Evolutionary conservation across 805 yeast genomes (phyloP).

Genomic region (Maudiozyma saulgeensis): DNA sequence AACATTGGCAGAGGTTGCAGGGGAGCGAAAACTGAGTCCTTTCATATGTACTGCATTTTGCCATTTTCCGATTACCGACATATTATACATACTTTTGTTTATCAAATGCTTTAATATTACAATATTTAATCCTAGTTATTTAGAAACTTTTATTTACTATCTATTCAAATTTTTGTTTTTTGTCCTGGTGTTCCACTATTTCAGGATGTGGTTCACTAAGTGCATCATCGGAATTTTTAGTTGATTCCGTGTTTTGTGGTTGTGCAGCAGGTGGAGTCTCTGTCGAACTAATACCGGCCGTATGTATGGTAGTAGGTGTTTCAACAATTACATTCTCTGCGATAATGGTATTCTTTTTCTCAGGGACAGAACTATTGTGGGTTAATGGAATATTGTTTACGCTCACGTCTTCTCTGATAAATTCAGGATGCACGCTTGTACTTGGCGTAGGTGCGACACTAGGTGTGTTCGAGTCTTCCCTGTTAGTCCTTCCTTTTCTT

Average conservation of each 20-base stretch:
- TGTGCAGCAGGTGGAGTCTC: not conserved
- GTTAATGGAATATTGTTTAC: not conserved
- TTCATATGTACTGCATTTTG: no score
- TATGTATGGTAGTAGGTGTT: no score
- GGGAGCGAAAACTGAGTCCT: no score
- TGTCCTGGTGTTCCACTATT: not conserved
- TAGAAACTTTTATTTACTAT: not conserved
- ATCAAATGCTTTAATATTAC: not conserved
- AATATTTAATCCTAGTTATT: not conserved
- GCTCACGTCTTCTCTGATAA: not conserved
- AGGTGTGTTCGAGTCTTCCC: conserved; percentile 15
- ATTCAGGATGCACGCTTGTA: not conserved
- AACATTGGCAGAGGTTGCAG: no score
- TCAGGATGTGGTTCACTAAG: not conserved
- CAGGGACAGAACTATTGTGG: no score
- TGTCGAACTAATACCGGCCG: not conserved
- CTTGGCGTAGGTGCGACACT: not conserved
- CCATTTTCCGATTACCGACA: no score
- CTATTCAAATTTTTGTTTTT: not conserved
- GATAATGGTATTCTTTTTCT: no score
- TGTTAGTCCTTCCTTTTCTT: conserved; percentile 16
- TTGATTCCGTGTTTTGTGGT: no score
- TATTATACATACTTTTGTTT: not conserved
- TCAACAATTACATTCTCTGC: no score
- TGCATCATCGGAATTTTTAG: no score